These are phyloP conservation scores for Boletus speciosus DNA, from an alignment of 768 basidiomycete species.

Conservation along the genomic window DNA sequence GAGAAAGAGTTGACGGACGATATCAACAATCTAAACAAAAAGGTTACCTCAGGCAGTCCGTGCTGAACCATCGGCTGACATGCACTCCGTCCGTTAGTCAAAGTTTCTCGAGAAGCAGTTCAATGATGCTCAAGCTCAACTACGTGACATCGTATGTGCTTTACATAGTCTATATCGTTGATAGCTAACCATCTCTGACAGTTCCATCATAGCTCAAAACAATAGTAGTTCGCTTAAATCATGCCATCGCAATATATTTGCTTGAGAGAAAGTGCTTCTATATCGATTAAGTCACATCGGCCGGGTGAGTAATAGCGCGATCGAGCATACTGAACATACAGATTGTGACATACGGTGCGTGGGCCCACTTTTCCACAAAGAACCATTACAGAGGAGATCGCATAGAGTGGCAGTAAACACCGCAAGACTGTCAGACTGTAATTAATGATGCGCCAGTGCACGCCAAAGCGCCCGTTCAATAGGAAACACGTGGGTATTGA, in stretches of 20 bases:
- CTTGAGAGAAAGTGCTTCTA: not conserved
- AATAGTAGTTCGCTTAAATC: conserved; percentile 15
- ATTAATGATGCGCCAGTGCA: conserved; percentile 5
- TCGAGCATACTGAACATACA: not conserved
- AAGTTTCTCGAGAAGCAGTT: conserved; percentile 95
- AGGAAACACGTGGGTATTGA: conserved; percentile 19
- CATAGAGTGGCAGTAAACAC: not conserved
- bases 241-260: conserved; percentile 8
- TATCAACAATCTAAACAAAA: conserved; percentile 77
- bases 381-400: not conserved
- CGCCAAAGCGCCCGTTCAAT: conserved; percentile 15
- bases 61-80: not conserved
- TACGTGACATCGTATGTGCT: conserved; percentile 74
- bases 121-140: conserved; percentile 82
- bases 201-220: conserved; percentile 31
- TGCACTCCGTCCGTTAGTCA: conserved; percentile 42
- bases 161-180: not conserved
- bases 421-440: not conserved
- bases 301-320: not conserved
- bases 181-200: conserved; percentile 10
- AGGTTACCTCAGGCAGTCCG: conserved; percentile 45
- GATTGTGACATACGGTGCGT: conserved; percentile 1
- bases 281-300: not conserved
- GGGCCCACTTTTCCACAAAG: not conserved
- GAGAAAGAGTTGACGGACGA: conserved; percentile 87